Evolutionary conservation across 2,329 filamentous ascomycete species (phyloP).

Genomic region (Fusarium tanahbumbuense): DNA sequence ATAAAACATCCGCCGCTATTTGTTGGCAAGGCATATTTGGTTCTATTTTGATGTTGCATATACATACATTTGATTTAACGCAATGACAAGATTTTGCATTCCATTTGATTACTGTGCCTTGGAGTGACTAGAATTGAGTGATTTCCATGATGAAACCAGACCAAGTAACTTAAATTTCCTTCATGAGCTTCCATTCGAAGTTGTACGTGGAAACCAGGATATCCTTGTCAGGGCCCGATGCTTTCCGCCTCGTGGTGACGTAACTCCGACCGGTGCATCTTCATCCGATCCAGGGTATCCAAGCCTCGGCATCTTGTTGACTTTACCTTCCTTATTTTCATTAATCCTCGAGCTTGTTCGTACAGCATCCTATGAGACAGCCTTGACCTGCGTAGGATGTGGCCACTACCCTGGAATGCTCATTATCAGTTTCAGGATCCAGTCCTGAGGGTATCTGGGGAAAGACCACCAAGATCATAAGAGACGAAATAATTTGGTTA

Average conservation of each 20-base stretch:
- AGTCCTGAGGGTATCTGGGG: too few species aligned
- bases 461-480: too few species aligned
- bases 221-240: not conserved
- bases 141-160: not conserved
- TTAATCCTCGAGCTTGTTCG: not conserved
- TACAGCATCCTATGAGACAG: too few species aligned
- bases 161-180: not conserved
- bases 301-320: not conserved
- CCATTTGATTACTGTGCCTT: not conserved
- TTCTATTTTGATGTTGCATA: conserved; percentile 20
- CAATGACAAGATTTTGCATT: conserved; percentile 20
- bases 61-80: conserved; percentile 15
- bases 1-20: conserved; percentile 21
- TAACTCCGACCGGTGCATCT: not conserved
- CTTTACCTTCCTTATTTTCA: not conserved
- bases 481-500: too few species aligned
- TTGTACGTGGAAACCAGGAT: not conserved
- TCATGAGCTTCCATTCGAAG: not conserved
- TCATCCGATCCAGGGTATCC: not conserved
- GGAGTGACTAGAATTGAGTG: not conserved
- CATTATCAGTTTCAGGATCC: too few species aligned
- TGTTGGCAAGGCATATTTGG: conserved; percentile 13
- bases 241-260: not conserved
- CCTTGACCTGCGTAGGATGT: not conserved
- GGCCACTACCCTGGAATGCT: too few species aligned